Percentiles rank a stretch among this genome's conserved stretches.
Conservation (phyloP, 345 rosid species). For the Reutealis trisperma region DNA sequence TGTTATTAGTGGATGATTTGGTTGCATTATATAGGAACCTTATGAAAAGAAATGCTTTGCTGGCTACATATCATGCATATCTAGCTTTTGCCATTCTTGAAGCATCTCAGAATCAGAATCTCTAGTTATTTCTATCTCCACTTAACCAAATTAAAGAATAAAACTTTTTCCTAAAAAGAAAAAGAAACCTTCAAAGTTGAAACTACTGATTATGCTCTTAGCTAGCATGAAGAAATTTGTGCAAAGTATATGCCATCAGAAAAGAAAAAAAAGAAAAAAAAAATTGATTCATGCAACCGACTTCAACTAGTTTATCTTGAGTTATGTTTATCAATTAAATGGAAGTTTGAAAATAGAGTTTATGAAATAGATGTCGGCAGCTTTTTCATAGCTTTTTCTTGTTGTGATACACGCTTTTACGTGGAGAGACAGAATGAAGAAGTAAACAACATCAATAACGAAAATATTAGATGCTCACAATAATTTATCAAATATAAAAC, state of each 20-base stretch:
- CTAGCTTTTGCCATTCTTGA: not conserved
- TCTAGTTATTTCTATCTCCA: not conserved
- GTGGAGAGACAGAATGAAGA: not conserved
- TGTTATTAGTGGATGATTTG: not conserved
- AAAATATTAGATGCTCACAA: not conserved
- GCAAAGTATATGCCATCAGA: too few relatives aligned
- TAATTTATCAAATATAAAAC: not conserved
- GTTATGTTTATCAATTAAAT: too few relatives aligned
- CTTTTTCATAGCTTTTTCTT: not conserved
- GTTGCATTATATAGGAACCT: not conserved
- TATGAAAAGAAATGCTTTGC: not conserved
- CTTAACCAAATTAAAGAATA: not conserved
- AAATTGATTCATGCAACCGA: too few relatives aligned
- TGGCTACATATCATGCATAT: not conserved
- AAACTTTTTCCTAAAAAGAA: not conserved
- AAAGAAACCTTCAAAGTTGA: not conserved
- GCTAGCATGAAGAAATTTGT: too few relatives aligned
- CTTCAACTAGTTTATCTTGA: too few relatives aligned
- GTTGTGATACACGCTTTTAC: not conserved
- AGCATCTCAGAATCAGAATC: constrained; percentile 4
- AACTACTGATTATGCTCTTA: not conserved
- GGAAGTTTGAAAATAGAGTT: too few relatives aligned
- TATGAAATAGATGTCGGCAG: too few relatives aligned
- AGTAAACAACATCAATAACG: not conserved
- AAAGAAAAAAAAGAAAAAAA: too few relatives aligned